These are phyloP conservation scores for Litchi chinensis DNA, from an alignment of 345 rosid species.

Conservation along the genomic window DNA sequence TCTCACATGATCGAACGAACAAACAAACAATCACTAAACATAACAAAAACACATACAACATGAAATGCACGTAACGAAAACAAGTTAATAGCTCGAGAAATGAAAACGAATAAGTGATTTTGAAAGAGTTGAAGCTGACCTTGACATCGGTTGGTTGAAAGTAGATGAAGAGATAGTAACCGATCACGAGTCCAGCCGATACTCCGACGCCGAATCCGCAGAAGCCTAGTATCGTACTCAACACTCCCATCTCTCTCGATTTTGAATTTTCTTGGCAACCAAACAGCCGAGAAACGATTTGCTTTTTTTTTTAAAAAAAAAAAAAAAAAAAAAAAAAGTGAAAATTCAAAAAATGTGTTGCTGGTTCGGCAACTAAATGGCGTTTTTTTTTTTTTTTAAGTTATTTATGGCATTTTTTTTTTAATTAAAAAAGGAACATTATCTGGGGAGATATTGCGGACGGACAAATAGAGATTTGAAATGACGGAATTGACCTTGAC, in stretches of 20 bases:
- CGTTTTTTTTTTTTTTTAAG: neutral
- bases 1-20: neutral
- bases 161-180: slow-evolving; percentile 79
- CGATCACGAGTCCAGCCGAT: slow-evolving; percentile 71
- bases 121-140: slow-evolving; percentile 34
- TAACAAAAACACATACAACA: neutral
- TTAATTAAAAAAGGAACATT: neutral
- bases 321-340: neutral
- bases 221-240: slow-evolving; percentile 71
- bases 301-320: neutral
- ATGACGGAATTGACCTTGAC: slow-evolving; percentile 20
- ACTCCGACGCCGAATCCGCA: slow-evolving; percentile 90
- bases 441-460: neutral
- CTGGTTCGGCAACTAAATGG: neutral
- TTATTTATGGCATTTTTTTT: too few species aligned
- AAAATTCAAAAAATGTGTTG: neutral
- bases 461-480: neutral
- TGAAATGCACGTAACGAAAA: neutral
- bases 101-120: neutral
- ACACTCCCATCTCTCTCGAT: slow-evolving; percentile 57
- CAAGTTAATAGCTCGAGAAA: neutral
- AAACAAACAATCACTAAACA: neutral
- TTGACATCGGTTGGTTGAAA: slow-evolving; percentile 72
- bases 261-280: slow-evolving; percentile 16
- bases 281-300: slow-evolving; percentile 5